Percentiles rank a stretch among this genome's conserved stretches.
Evolutionary conservation across 2,329 filamentous ascomycete species (phyloP).

Genomic region (Dactylellina cionopaga): DNA sequence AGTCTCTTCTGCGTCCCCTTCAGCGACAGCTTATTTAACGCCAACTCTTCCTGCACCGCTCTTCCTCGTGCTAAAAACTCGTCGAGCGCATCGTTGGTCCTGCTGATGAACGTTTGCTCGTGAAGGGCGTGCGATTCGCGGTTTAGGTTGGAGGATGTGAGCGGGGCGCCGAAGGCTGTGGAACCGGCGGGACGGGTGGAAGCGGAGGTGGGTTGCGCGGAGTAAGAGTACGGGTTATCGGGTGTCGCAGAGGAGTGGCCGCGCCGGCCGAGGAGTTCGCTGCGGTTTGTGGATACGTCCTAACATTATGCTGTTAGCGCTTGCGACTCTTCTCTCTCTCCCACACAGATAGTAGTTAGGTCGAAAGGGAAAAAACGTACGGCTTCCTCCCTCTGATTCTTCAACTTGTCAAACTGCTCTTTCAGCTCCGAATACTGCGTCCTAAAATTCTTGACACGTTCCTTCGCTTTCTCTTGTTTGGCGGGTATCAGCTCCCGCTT

Average conservation of each 20-base stretch:
- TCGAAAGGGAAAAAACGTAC: conserved; percentile 61
- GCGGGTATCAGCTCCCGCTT: conserved; percentile 88
- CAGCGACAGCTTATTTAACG: conserved; percentile 89
- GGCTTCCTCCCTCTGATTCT: conserved; percentile 79
- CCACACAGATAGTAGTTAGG: not conserved
- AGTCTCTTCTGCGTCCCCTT: conserved; percentile 92
- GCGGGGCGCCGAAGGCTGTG: conserved; percentile 61
- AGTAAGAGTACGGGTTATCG: conserved; percentile 88
- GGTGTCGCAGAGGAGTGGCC: conserved; percentile 76
- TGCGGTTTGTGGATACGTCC: conserved; percentile 72
- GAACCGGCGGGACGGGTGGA: conserved; percentile 64
- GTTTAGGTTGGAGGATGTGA: conserved; percentile 56
- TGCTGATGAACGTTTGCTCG: conserved; percentile 86
- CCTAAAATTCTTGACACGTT: conserved; percentile 86
- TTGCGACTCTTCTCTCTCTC: conserved; percentile 58
- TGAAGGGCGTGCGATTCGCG: conserved; percentile 74
- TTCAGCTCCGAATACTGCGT: conserved; percentile 83
- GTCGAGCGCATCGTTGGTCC: conserved; percentile 85
- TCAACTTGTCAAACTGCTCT: conserved; percentile 78
- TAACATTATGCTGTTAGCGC: conserved; percentile 60
- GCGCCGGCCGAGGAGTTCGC: conserved; percentile 84
- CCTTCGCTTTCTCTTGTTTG: conserved; percentile 90
- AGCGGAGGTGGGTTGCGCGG: conserved; percentile 62
- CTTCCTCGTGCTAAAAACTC: conserved; percentile 93
- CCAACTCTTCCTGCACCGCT: conserved; percentile 86